Conservation (phyloP, 768 basidiomycete species). For the Lactarius trivialis region DNA sequence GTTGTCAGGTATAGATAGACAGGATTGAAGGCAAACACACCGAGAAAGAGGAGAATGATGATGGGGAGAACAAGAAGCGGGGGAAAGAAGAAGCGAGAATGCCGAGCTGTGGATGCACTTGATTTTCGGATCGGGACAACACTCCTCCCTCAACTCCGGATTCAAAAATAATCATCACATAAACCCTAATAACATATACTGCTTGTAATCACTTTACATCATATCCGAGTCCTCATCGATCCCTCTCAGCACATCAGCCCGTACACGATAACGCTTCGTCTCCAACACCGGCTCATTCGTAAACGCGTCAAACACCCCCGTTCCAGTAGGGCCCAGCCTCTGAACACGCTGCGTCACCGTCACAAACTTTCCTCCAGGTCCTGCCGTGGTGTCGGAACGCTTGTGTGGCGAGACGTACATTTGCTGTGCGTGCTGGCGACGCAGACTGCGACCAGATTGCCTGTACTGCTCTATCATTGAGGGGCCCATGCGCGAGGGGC, state of each 20-base stretch:
- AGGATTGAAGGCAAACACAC: not conserved
- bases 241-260: not conserved
- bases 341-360: not conserved
- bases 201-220: not conserved
- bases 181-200: not conserved
- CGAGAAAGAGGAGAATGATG: not conserved
- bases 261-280: slow-evolving; percentile 3
- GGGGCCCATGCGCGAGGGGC: not conserved
- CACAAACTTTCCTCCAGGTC: not conserved
- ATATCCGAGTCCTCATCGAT: not conserved
- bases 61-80: not conserved
- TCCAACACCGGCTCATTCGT: slow-evolving; percentile 1
- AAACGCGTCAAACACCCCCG: not conserved
- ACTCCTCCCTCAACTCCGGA: not conserved
- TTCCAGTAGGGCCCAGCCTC: slow-evolving; percentile 11
- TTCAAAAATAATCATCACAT: not conserved
- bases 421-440: not conserved
- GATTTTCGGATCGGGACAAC: not conserved
- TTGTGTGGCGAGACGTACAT: not conserved
- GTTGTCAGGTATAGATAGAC: not conserved
- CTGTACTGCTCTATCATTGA: not conserved
- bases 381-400: not conserved
- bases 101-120: not conserved
- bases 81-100: too few species aligned
- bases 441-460: not conserved